Base-by-base conservation (phyloP, 257 asterid genomes). In the Primulina eburnea region DNA sequence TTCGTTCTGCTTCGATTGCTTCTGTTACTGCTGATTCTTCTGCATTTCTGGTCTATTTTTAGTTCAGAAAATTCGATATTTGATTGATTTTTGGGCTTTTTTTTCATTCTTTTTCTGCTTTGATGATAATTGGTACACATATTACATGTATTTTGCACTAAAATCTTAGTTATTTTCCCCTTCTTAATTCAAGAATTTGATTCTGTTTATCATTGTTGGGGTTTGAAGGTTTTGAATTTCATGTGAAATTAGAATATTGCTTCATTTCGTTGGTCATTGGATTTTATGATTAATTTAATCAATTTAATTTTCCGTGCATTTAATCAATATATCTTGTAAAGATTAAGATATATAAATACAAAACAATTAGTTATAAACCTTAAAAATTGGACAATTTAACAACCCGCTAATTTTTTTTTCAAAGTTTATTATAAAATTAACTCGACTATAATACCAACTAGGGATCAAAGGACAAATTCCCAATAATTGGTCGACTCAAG, bases 1-100 rank as follows among this genome's bases (percentile, higher is more conserved):
- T 85, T 70, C 85, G 72, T 75, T 73, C 85, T 73, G 73, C 89
- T 68, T 68, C 84, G 7, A 10, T 78, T 40, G 1, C 85, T 71
- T 77, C 94, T 32, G 26, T 78, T 67, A 76, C 72, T 67, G 55
- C 78, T 6, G 82, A 85, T 70, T 71, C 84, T 65, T 81, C 90
- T 38, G 68, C 90, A 9, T 88, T 87, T 71, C 17, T 87, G n/a
- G 32, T 90, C 16, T 90, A 86, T 62, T 85, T 87, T 66, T 88
- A 84, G 79, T 12, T 11, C 32, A 17, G n/a, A 32, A 28, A 28
- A 4, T 26, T 20, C 12, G 5, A 26, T 20, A 0, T 12, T 32
- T 18, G 60, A 17, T 47, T 10, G 32, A 32, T 18, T 21, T 20
- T 21, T 64, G 2, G 16, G 24, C 26, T 43, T 29, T 7, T 7